Evolutionary conservation across 495 filamentous ascomycete genomes (phyloP), one percentile per base, ranked within the genome.

Genomic region (Podospora fimiseda): DNA sequence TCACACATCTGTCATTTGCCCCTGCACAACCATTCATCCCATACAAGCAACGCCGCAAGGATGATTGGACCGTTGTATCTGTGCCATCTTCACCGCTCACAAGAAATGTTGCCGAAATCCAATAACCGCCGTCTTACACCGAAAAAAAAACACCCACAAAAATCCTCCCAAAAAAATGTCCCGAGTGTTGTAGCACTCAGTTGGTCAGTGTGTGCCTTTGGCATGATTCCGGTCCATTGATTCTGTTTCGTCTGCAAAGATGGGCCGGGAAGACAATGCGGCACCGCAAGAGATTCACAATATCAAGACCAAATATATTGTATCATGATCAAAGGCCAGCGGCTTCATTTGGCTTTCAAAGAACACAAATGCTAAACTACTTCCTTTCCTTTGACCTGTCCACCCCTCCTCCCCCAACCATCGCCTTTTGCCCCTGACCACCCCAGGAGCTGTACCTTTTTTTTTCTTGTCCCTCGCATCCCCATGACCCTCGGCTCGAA

Each of bases 331-430:
- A 47, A 46, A 47, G 44, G 22, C 23, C 23, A 47, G 44, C n/a
- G 14, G 21, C 22, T 47, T 47, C 19, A 36, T 47, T 47, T 33
- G 22, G 42, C 9, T 47, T n/a, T 33, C 44, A 47, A 47, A 30
- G 44, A 47, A 36, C 20, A 47, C 44, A 47, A 33, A 47, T 47
- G 24, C 44, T 47, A 47, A 47, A 21, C 33, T 30, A 21, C 33
- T 14, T 8, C 23, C 27, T 15, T 23, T 6, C 20, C 42, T 24
- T 47, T 47, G 21, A 47, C 14, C 20, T 44, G n/a, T 3, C 33
- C 21, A 21, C 22, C 23, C 44, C 44, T 23, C 44, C 27, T 24
- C 44, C 22, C 14, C 23, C 44, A 27, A 13, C n/a, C 19, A 13
- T 22, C 22, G 14, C 1, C 23, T 33, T 14, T 33, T 33, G 8